Evolutionary conservation across 345 rosid species (phyloP), one percentile per base, ranked within the genome.

Genomic region (Citrus australasica): DNA sequence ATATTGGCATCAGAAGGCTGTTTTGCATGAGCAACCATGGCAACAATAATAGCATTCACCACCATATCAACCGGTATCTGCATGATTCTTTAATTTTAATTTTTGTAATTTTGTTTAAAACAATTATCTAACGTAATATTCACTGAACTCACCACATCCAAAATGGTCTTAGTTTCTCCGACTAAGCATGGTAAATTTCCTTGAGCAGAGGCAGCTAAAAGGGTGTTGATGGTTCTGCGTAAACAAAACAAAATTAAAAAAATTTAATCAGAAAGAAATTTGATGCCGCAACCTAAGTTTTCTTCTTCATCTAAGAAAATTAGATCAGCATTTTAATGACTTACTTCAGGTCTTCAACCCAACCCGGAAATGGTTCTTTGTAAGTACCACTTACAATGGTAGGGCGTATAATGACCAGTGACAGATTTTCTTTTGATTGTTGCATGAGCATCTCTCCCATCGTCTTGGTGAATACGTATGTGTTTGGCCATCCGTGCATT

Each of bases 61-160:
- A 94, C 95, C 95, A 94, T 90, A 67, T 94, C 98, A 1, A 90
- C 97, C 0, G 98, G 97, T 58, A 94, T 85, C 94, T 94, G 42
- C 42, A 38, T 42, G 48, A 59, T 33, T 21, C 40, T 22, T 33
- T 22, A 67, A 27, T 9, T 71, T 71, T 71, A 71, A 30, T 17
- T 22, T 59, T 40, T 38, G 11, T 40, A 40, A 40, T 40, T 40
- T 32, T 59, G 13, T 40, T 40, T 9, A 40, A 42, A 42, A 42
- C 51, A 42, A 42, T 42, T 42, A 11, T 42, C 16, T 10, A 11
- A 42, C 16, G 14, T 11, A 4, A 3, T 37, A 33, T 14, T 60
- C 25, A 46, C 2, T 40, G 68, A 42, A 82, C 81, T 83, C 79
- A 93, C 99, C 84, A 87, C 87, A 81, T 95, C 99, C n/a, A 90